A percentile compares a stretch with the other conserved stretches of the same genome.
Evolutionary conservation across 2,329 filamentous ascomycete genomes (phyloP).

Genomic region (Microsporum canis): DNA sequence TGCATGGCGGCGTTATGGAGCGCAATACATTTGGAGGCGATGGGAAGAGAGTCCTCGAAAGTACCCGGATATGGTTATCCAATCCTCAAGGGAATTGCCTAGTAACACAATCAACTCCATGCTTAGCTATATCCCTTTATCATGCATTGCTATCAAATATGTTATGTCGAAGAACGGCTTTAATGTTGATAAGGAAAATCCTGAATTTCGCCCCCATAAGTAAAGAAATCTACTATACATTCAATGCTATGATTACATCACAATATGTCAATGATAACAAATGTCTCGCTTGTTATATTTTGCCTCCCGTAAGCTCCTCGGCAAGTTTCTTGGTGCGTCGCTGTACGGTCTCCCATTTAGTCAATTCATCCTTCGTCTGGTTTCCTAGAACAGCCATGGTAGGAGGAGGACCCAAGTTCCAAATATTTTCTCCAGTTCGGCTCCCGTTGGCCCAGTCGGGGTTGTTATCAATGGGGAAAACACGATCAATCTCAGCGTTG

Average conservation of each 20-base stretch:
- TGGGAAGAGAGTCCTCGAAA: slow-evolving; percentile 57
- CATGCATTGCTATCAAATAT: background rate
- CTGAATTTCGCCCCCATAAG: background rate
- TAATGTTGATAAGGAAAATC: background rate
- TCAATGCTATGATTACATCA: slow-evolving; percentile 2
- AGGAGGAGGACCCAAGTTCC: slow-evolving; percentile 40
- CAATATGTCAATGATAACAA: background rate
- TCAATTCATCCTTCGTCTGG: slow-evolving; percentile 23
- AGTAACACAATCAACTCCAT: background rate
- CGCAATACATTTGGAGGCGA: slow-evolving; percentile 50
- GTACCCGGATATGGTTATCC: slow-evolving; percentile 53
- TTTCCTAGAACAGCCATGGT: slow-evolving; percentile 25
- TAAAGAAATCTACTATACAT: slow-evolving; percentile 3
- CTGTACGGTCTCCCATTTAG: slow-evolving; percentile 37
- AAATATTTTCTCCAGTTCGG: slow-evolving; percentile 38
- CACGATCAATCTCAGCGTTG: slow-evolving; percentile 56
- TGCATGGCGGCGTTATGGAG: slow-evolving; percentile 56
- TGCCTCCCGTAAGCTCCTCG: slow-evolving; percentile 57
- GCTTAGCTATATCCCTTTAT: background rate
- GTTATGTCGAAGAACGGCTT: background rate
- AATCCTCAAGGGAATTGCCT: slow-evolving; percentile 19
- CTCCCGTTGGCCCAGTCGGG: slow-evolving; percentile 34
- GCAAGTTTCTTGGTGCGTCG: slow-evolving; percentile 53
- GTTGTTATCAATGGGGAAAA: slow-evolving; percentile 56
- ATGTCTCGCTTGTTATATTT: slow-evolving; percentile 20